Conservation (phyloP, 768 basidiomycete genomes). For the Thelephora ganbajun region DNA sequence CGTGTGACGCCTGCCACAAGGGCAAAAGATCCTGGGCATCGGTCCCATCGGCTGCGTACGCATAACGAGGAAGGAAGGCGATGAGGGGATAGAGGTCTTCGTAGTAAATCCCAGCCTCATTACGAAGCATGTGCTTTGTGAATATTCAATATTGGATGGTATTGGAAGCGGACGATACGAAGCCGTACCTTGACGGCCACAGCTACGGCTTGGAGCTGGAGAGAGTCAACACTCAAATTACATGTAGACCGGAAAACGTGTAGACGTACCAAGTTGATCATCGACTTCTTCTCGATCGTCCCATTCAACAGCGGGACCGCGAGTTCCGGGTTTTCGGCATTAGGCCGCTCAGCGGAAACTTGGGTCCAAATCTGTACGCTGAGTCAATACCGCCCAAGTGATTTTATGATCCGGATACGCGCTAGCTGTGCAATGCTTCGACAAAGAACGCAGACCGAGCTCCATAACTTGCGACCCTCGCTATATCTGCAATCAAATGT, state of each 20-base stretch:
- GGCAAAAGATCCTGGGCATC: slow-evolving; percentile 35
- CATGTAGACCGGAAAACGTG: not conserved
- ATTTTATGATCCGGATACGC: slow-evolving; percentile 9
- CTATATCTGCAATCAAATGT: slow-evolving; percentile 29
- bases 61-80: slow-evolving; percentile 50
- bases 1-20: slow-evolving; percentile 41
- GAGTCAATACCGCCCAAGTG: not conserved
- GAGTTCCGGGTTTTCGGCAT: slow-evolving; percentile 14
- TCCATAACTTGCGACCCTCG: slow-evolving; percentile 63
- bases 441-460: slow-evolving; percentile 39
- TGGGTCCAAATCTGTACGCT: slow-evolving; percentile 39
- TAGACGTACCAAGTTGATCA: slow-evolving; percentile 48
- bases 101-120: slow-evolving; percentile 58
- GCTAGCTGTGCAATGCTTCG: slow-evolving; percentile 48
- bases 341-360: slow-evolving; percentile 28
- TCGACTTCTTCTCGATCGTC: slow-evolving; percentile 60
- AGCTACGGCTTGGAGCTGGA: slow-evolving; percentile 51
- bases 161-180: not conserved
- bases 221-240: not conserved
- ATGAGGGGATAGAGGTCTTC: slow-evolving; percentile 60
- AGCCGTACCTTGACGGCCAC: slow-evolving; percentile 45
- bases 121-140: slow-evolving; percentile 48
- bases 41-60: slow-evolving; percentile 13
- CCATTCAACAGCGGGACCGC: slow-evolving; percentile 25
- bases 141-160: not conserved